These are phyloP conservation scores for Phytophthora nicotianae DNA, from an alignment of 352 stramenopile genomes.

Conservation along the genomic window DNA sequence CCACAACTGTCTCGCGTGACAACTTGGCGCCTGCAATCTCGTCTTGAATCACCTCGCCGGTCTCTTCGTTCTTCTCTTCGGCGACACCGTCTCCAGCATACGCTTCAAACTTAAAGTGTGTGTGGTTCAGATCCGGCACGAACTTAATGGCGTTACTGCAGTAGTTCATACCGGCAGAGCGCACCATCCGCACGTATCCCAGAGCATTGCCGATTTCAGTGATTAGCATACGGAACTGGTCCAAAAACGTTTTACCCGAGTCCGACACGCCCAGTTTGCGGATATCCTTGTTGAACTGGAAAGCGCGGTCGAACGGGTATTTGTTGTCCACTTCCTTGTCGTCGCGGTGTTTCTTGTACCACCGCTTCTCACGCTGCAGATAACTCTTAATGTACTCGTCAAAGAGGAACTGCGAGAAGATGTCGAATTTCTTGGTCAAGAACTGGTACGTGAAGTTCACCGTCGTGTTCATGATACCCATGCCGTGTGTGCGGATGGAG, in stretches of 20 bases:
- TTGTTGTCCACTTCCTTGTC: slow-evolving; percentile 91
- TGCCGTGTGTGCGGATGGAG: slow-evolving; percentile 94
- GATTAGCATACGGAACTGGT: slow-evolving; percentile 92
- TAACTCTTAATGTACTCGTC: slow-evolving; percentile 96
- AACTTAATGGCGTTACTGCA: slow-evolving; percentile 94
- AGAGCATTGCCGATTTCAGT: slow-evolving; percentile 94
- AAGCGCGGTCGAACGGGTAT: slow-evolving; percentile 92
- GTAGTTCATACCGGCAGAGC: slow-evolving; percentile 92
- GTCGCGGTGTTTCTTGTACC: slow-evolving; percentile 93
- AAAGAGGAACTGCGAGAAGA: slow-evolving; percentile 93
- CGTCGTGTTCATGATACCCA: slow-evolving; percentile 95
- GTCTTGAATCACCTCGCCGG: slow-evolving; percentile 45
- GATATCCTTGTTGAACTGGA: slow-evolving; percentile 93
- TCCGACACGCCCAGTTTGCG: slow-evolving; percentile 87
- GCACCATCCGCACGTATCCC: slow-evolving; percentile 94
- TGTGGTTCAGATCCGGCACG: slow-evolving; percentile 90
- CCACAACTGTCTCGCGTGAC: slow-evolving; percentile 79
- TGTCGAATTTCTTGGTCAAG: slow-evolving; percentile 91
- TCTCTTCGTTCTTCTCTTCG: slow-evolving; percentile 69
- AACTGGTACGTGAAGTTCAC: slow-evolving; percentile 97
- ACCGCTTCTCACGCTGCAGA: slow-evolving; percentile 92
- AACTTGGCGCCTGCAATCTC: slow-evolving; percentile 69
- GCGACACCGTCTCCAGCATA: slow-evolving; percentile 65
- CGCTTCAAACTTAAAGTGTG: slow-evolving; percentile 83
- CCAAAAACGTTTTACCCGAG: slow-evolving; percentile 87